Evolutionary conservation across 1,139 yeast species (phyloP), one percentile per base, ranked within the genome.

Genomic region (Cylindricascospora bacillispora): DNA sequence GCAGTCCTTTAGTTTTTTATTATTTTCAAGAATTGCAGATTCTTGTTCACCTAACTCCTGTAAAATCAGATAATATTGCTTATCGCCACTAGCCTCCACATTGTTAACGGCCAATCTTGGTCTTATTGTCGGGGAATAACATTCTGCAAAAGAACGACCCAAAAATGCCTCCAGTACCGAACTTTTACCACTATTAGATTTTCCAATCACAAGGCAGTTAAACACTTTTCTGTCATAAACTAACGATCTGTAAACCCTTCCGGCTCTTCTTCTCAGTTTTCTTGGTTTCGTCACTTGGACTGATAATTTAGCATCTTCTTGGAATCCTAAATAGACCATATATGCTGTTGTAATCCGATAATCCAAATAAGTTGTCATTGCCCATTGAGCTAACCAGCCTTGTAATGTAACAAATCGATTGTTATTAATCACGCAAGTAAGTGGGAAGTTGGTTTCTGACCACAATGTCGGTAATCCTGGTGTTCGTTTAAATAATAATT

Each of bases 361-460:
- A 45, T 85, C 93, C 23, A 89, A 59, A 45, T 75, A 83, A 0
- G 97, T 86, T 0, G 95, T 83, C 76, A 89, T 77, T 43, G 89
- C 78, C 98, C 98, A 89, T 47, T 89, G 97, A 0, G 98, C 97
- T 26, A 89, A 58, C 98, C 98, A 89, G 2, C 98, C 98, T 57
- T 89, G 97, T 19, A 89, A 57, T 0, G 97, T 82, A 3, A 89
- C 89, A 49, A 75, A 70, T 0, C 95, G 95, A 38, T 73, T 75
- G 40, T 83, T 95, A 49, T 85, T 86, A 34, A 93, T 70, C 2
- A 86, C 95, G 5, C 93, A 80, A 1, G 93, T 73, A 15, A 69
- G 62, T 0, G 98, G 98, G 46, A 89, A 89, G 42, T 76, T 77
- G 1, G 82, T 70, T 19, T 81, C 89, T 27, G 66, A 64, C 98